Evolutionary conservation across 768 basidiomycete genomes (phyloP).

Genomic region (Rhizopogon rudus): DNA sequence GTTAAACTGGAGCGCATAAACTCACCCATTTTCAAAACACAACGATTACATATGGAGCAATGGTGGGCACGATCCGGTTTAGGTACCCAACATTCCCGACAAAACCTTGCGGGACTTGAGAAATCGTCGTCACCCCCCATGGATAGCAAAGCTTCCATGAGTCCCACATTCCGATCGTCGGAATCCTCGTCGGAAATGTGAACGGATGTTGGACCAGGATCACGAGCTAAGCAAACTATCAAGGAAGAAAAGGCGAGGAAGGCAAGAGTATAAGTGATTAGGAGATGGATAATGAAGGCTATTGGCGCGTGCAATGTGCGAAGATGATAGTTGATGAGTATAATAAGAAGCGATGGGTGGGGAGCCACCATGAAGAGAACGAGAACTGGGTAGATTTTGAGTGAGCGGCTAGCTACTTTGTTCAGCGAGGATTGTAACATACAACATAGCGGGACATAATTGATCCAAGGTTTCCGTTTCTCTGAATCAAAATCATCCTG

Average conservation of each 20-base stretch:
- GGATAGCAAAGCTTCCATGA: slow-evolving; percentile 59
- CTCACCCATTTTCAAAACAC: slow-evolving; percentile 83
- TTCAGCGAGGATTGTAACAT: slow-evolving; percentile 13
- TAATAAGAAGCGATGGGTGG: slow-evolving; percentile 66
- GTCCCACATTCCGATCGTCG: slow-evolving; percentile 33
- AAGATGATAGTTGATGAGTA: slow-evolving; percentile 66
- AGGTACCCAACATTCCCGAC: slow-evolving; percentile 71
- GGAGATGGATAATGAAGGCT: slow-evolving; percentile 48
- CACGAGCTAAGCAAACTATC: slow-evolving; percentile 64
- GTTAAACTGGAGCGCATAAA: neutral
- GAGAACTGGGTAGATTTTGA: slow-evolving; percentile 29
- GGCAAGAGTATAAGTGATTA: slow-evolving; percentile 57
- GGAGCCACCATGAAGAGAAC: slow-evolving; percentile 61
- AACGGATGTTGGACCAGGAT: slow-evolving; percentile 59
- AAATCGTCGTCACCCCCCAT: slow-evolving; percentile 48
- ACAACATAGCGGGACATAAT: slow-evolving; percentile 57
- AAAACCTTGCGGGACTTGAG: slow-evolving; percentile 61
- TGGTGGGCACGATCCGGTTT: slow-evolving; percentile 82
- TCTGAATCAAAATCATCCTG: slow-evolving; percentile 30
- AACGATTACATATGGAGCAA: slow-evolving; percentile 68
- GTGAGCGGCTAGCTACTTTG: slow-evolving; percentile 12
- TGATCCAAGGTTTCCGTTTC: slow-evolving; percentile 45
- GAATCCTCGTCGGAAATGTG: slow-evolving; percentile 20
- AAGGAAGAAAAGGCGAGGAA: slow-evolving; percentile 71
- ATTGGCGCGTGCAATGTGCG: slow-evolving; percentile 42